Base-by-base conservation (phyloP, 1,284 basidiomycete species). In the Athelia sp. region DNA sequence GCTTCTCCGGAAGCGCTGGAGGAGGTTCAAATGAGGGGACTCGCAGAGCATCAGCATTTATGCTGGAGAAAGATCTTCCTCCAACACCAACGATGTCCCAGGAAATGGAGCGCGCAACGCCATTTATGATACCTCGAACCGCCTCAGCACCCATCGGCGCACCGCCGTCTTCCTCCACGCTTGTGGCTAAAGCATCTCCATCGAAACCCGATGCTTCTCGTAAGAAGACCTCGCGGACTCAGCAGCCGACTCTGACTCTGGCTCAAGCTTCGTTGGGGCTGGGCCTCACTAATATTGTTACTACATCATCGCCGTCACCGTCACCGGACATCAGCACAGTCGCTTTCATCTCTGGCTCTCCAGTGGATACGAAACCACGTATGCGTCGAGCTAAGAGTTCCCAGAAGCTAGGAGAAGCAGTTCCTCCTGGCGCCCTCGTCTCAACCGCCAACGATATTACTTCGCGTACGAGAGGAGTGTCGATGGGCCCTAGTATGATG, bases 11-110 rank as follows among this genome's bases (percentile, higher is more conserved):
- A 57, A 34, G 53, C 47, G 34, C 35, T 52, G 48, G 45, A 54
- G 31, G 21, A 54, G 47, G 43, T 47, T 36, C 42, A 24, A 45
- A 40, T 52, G 23, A 31, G 42, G 61, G 48, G 35, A 56, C 50
- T 45, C 62, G 54, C 40, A 61, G 62, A 17, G 15, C 19, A 6
- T n/a, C n/a, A 9, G 36, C 36, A n/a, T 54, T 69, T 31, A 58
- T 66, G 49, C 59, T 76, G 34, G 78, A 87, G 57, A 87, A 88
- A 62, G 80, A 79, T 11, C 74, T 88, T 21, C 86, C 86, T 42
- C 82, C 82, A 2, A 83, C 76, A 2, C 87, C 85, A 15, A 40
- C 36, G 15, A 21, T 40, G 36, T 40, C 15, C 36, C n/a, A n/a
- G 53, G 56, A 8, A 22, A 29, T 22, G 47, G 54, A 21, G 15